phyloP scores from a whole-genome alignment of 345 rosid species.

The Ceriops zippeliana region DNA sequence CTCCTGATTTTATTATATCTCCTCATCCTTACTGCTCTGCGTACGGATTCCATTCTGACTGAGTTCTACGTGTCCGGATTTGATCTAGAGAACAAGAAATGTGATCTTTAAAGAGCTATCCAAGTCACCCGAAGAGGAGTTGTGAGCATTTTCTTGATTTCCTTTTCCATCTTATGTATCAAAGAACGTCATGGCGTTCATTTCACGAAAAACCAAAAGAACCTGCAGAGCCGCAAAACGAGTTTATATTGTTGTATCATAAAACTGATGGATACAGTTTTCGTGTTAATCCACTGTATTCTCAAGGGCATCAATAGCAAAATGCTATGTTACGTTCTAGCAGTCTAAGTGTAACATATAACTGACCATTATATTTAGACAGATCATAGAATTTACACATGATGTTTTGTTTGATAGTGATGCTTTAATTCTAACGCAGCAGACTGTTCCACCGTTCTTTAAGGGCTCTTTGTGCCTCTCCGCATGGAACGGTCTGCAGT shows the following conservation, averaged over 20 bases:
- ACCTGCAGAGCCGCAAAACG: no score
- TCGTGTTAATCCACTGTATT: no score
- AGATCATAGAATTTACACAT: no score
- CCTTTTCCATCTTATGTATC: no score
- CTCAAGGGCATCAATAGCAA: no score
- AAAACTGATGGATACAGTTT: no score
- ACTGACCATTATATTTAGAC: no score
- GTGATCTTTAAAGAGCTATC: neutral
- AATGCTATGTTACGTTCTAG: no score
- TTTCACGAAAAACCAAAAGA: no score
- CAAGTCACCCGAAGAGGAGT: neutral
- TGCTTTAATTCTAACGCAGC: constrained; percentile 36
- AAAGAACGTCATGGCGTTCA: no score
- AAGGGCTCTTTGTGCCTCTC: constrained; percentile 53
- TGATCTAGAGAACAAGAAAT: neutral
- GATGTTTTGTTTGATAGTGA: neutral
- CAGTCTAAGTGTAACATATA: no score
- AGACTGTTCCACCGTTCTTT: constrained; percentile 62
- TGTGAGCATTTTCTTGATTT: neutral
- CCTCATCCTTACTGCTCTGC: neutral
- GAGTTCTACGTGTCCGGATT: neutral
- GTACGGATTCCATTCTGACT: neutral
- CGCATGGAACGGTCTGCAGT: constrained; percentile 55
- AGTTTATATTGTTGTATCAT: no score
- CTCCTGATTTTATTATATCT: neutral